Evolutionary conservation across 1,284 basidiomycete genomes (phyloP).

Genomic region (Lignosus rhinocerotis): DNA sequence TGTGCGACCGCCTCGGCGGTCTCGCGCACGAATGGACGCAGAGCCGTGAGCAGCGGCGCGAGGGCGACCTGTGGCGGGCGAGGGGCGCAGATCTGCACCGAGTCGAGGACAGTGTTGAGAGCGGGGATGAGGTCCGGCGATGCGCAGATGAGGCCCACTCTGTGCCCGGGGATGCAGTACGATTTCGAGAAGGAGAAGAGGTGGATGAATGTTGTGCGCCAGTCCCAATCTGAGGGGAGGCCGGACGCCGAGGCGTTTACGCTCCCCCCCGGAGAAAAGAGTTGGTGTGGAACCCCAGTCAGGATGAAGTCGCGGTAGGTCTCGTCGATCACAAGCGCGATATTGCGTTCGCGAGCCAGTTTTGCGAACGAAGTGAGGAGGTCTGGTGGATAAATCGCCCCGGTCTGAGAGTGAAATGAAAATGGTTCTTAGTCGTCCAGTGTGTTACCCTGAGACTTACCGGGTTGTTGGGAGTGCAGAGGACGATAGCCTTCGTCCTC

Average conservation of each 20-base stretch:
- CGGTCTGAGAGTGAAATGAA: conserved; percentile 54
- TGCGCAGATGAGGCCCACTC: conserved; percentile 78
- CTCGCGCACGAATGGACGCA: conserved; percentile 55
- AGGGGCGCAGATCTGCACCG: conserved; percentile 79
- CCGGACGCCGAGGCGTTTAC: not conserved
- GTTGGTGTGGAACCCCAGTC: conserved; percentile 51
- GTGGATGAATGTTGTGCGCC: conserved; percentile 69
- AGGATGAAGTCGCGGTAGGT: conserved; percentile 86
- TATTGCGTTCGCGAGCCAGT: conserved; percentile 55
- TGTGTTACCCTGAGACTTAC: conserved; percentile 36
- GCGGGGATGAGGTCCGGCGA: conserved; percentile 56
- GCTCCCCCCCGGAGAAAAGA: conserved; percentile 39
- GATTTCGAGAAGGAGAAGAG: conserved; percentile 86
- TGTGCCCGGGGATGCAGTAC: conserved; percentile 84
- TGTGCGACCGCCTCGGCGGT: conserved; percentile 53
- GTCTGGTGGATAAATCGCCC: conserved; percentile 65
- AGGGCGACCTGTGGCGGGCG: conserved; percentile 72
- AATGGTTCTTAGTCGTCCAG: no score
- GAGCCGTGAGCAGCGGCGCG: conserved; percentile 50
- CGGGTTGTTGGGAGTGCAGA: conserved; percentile 79
- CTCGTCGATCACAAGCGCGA: conserved; percentile 85
- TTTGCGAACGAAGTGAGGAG: conserved; percentile 65
- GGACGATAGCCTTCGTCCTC: conserved; percentile 69
- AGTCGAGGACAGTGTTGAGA: conserved; percentile 62
- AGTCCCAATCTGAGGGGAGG: conserved; percentile 39